phyloP scores from a whole-genome alignment of 148 eudicot species.

The Tetragonia tetragonoides region DNA sequence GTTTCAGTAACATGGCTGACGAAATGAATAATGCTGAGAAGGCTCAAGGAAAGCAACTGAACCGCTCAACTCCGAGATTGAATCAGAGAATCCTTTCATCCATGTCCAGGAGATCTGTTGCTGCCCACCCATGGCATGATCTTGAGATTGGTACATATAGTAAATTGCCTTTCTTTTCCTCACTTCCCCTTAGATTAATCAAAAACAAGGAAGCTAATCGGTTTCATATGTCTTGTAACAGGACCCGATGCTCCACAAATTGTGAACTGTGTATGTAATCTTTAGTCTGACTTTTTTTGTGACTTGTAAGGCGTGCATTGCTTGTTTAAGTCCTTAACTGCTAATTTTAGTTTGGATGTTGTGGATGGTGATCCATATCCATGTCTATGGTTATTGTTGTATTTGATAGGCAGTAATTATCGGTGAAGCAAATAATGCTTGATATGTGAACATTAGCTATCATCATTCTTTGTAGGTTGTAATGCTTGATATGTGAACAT shows the following conservation, averaged over 20 bases:
- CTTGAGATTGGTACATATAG: slow-evolving; percentile 62
- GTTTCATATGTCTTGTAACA: slow-evolving; percentile 22
- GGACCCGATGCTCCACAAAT: slow-evolving; percentile 63
- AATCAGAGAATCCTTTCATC: slow-evolving; percentile 78
- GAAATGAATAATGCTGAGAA: slow-evolving; percentile 21
- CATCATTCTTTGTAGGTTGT: slow-evolving; percentile 49
- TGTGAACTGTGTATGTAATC: slow-evolving; percentile 50
- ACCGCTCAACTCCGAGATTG: slow-evolving; percentile 41
- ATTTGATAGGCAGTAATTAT: background rate
- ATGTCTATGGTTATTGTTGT: background rate
- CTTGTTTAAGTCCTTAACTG: too few species aligned
- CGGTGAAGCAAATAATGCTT: background rate
- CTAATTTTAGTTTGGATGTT: background rate
- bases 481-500: slow-evolving; percentile 5
- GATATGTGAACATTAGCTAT: slow-evolving; percentile 4
- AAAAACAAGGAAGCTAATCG: background rate
- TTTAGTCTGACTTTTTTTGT: background rate
- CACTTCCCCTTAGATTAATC: slow-evolving; percentile 20
- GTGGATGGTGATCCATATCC: background rate
- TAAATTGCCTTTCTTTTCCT: background rate
- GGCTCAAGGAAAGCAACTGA: background rate
- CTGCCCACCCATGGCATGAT: slow-evolving; percentile 94
- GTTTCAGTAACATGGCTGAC: slow-evolving; percentile 32
- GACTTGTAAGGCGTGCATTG: background rate
- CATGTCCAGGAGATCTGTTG: slow-evolving; percentile 74